Evolutionary conservation across 352 stramenopile genomes (phyloP).

Genomic region (Phytophthora aleatoria): DNA sequence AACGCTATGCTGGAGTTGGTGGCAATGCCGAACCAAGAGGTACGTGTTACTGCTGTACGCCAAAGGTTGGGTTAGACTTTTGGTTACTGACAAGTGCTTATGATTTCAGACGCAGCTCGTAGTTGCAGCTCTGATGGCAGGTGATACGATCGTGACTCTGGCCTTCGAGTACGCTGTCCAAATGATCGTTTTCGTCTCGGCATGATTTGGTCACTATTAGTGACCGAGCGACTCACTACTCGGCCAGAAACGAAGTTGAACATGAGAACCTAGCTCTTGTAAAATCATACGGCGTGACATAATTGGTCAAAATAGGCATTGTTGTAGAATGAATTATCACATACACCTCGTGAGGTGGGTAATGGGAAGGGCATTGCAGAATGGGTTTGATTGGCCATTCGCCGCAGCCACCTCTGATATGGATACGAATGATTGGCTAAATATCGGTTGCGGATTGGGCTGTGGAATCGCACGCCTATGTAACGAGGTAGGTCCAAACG

Average conservation of each 20-base stretch:
- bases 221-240: background rate
- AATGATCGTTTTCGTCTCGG: conserved; percentile 29
- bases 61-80: background rate
- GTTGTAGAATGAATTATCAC: too few species aligned
- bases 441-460: too few species aligned
- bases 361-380: too few species aligned
- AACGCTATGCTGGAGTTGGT: conserved; percentile 92
- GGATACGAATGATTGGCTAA: too few species aligned
- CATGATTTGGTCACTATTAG: conserved; percentile 10
- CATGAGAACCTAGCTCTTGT: background rate
- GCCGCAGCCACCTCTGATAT: too few species aligned
- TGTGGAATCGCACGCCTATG: too few species aligned
- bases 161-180: conserved; percentile 48
- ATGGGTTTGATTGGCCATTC: too few species aligned
- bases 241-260: background rate
- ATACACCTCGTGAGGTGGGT: too few species aligned
- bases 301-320: too few species aligned
- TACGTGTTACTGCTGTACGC: conserved; percentile 6
- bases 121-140: conserved; percentile 58
- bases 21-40: conserved; percentile 78
- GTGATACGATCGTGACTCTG: conserved; percentile 57
- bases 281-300: too few species aligned
- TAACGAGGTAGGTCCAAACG: too few species aligned
- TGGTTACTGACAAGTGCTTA: conserved; percentile 8
- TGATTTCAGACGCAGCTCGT: conserved; percentile 43